phyloP scores from a whole-genome alignment of 2,329 filamentous ascomycete genomes.

The Pseudogymnoascus sp. region DNA sequence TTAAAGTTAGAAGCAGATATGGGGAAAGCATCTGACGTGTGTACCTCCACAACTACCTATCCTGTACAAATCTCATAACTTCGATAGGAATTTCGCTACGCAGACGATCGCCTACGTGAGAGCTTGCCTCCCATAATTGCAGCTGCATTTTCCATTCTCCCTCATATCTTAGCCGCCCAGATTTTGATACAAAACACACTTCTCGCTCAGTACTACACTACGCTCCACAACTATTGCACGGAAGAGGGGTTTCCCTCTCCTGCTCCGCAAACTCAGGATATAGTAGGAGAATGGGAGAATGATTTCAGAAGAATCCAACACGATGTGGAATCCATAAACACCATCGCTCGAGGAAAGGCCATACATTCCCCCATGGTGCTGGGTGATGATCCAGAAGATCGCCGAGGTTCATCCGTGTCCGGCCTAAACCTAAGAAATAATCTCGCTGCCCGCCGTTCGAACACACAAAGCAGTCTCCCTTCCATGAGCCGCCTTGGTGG shows the following conservation, averaged over 20 bases:
- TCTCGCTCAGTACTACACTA: conserved; percentile 70
- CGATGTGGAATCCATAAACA: conserved; percentile 57
- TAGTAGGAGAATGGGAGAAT: conserved; percentile 57
- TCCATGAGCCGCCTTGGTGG: conserved; percentile 30
- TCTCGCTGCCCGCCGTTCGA: conserved; percentile 34
- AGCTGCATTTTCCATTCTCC: conserved; percentile 65
- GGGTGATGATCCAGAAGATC: conserved; percentile 25
- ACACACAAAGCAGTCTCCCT: conserved; percentile 26
- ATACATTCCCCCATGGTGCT: conserved; percentile 43
- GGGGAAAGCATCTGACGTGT: conserved; percentile 54
- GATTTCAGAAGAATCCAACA: conserved; percentile 55
- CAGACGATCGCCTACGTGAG: conserved; percentile 65
- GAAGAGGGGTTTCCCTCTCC: conserved; percentile 62
- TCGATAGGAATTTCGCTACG: conserved; percentile 58
- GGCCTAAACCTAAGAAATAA: conserved; percentile 29
- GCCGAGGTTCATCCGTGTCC: conserved; percentile 24
- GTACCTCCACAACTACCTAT: conserved; percentile 15
- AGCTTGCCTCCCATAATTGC: conserved; percentile 64
- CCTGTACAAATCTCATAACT: conserved; percentile 12
- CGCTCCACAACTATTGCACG: conserved; percentile 64
- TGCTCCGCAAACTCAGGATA: conserved; percentile 62
- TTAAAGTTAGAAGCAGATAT: conserved; percentile 66
- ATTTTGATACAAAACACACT: conserved; percentile 71
- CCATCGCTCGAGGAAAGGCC: conserved; percentile 60
- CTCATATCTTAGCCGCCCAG: conserved; percentile 60